Percentiles rank a stretch among this genome's conserved stretches.
phyloP scores from a whole-genome alignment of 2,329 filamentous ascomycete genomes.

The Hirsutella minnesotensis region DNA sequence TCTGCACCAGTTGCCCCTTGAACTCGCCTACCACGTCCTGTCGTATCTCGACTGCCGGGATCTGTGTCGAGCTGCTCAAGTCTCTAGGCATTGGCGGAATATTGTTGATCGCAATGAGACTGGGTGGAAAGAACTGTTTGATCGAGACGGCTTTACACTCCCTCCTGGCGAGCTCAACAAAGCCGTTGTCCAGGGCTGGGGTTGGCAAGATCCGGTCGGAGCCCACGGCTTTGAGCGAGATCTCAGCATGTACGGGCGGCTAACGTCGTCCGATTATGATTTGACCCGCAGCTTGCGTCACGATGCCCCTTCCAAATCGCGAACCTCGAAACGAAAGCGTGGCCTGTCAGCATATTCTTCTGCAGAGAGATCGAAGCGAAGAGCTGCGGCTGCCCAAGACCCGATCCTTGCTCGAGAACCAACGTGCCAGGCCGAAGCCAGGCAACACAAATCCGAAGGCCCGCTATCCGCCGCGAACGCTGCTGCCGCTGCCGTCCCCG shows the following conservation, averaged over 20 bases:
- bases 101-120: slow-evolving; percentile 88
- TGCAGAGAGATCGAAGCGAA: slow-evolving; percentile 41
- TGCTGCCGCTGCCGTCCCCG: slow-evolving; percentile 70
- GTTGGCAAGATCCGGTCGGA: slow-evolving; percentile 83
- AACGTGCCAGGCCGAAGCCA: slow-evolving; percentile 25
- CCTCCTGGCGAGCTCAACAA: slow-evolving; percentile 73
- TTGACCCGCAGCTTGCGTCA: slow-evolving; percentile 28
- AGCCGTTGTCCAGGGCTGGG: slow-evolving; percentile 88
- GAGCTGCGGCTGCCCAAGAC: slow-evolving; percentile 34
- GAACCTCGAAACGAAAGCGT: slow-evolving; percentile 46
- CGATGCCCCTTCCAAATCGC: slow-evolving; percentile 30
- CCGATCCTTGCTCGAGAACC: slow-evolving; percentile 29
- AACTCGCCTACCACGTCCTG: slow-evolving; percentile 79
- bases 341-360: slow-evolving; percentile 29
- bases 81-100: slow-evolving; percentile 87
- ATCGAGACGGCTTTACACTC: slow-evolving; percentile 69
- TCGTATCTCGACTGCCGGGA: slow-evolving; percentile 77
- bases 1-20: slow-evolving; percentile 67
- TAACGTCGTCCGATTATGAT: slow-evolving; percentile 42
- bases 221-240: slow-evolving; percentile 69
- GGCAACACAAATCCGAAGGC: slow-evolving; percentile 56
- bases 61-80: slow-evolving; percentile 80
- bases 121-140: slow-evolving; percentile 88
- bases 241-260: slow-evolving; percentile 47
- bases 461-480: slow-evolving; percentile 78